Evolutionary conservation across 441 rosid genomes (phyloP).

Genomic region (Adansonia grandidieri): DNA sequence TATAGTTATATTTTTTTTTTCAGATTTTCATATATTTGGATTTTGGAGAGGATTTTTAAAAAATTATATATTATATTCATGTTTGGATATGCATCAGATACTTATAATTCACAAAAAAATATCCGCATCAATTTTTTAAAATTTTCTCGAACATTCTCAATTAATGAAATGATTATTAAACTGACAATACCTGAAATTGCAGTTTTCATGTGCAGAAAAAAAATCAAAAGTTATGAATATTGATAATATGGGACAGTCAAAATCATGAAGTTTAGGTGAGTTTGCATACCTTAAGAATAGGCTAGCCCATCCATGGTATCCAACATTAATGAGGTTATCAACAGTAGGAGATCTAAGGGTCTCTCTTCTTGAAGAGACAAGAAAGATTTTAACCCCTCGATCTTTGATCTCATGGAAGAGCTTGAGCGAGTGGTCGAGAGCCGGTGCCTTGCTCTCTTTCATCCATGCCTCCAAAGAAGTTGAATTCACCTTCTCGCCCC

Average conservation of each 20-base stretch:
- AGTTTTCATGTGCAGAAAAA: background rate
- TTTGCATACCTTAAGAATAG: conserved; percentile 62
- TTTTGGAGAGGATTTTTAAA: too few species aligned
- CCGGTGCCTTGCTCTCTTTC: conserved; percentile 58
- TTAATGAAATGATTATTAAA: too few species aligned
- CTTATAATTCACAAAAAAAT: too few species aligned
- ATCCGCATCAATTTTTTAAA: background rate
- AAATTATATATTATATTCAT: too few species aligned
- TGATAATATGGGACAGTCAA: too few species aligned
- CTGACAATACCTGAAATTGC: background rate
- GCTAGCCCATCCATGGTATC: conserved; percentile 79
- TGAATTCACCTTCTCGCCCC: conserved; percentile 69
- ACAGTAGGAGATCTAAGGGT: conserved; percentile 72
- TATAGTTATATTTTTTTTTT: too few species aligned
- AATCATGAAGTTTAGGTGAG: background rate
- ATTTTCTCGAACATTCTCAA: background rate
- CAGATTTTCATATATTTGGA: too few species aligned
- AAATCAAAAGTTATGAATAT: background rate
- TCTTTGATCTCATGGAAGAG: conserved; percentile 65
- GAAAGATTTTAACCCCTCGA: conserved; percentile 68
- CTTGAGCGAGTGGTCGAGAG: conserved; percentile 53
- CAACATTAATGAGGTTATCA: conserved; percentile 77
- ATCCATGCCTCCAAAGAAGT: conserved; percentile 70
- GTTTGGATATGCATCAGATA: too few species aligned
- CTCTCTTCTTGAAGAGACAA: conserved; percentile 77